Base-by-base conservation (phyloP, 2,329 filamentous ascomycete species). In the Colletotrichum musicola region DNA sequence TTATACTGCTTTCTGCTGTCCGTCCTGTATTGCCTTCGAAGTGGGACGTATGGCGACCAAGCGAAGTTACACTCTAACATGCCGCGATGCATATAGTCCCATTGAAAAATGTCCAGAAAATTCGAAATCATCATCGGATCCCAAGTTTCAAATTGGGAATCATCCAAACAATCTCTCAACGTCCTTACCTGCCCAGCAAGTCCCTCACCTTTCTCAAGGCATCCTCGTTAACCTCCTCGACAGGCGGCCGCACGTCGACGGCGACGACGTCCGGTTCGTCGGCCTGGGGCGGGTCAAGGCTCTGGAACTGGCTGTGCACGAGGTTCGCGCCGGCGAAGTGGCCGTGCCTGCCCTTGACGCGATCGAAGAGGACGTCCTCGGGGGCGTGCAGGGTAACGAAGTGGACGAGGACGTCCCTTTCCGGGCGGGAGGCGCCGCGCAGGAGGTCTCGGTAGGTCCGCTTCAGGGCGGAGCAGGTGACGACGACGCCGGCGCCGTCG, bases 401-500 rank as follows among this genome's bases (percentile, higher is more conserved):
- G 74, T 93, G 90, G 38, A 94, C 83, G 42, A 84, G 82, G 13
- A 90, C 83, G 20, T 83, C 82, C 16, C 84, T 84, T 54, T 84
- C 82, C 71, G 85, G 82, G 74, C 88, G 88, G 5, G 85, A 84
- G 2, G 88, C 88, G 6, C 87, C 81, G 20, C 89, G 85, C 73
- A 91, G 86, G 38, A 90, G 84, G 70, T 94, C 91, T 66, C 92
- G 89, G 81, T 94, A 95, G 77, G 91, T 92, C 72, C 89, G 88
- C 80, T 94, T 94, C 18, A 95, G 83, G 0, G 92, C 92, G n/a
- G 90, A 93, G 82, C 92, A 95, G 58, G 92, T 93, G 62, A 94
- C 87, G 61, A 94, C 88, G 25, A 93, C 91, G 44, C 90, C 86
- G 27, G 84, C 81, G 7, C 81, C 80, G 54, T 82, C 80, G 54